Evolutionary conservation across 805 yeast species (phyloP).

Genomic region (Candida argentea): DNA sequence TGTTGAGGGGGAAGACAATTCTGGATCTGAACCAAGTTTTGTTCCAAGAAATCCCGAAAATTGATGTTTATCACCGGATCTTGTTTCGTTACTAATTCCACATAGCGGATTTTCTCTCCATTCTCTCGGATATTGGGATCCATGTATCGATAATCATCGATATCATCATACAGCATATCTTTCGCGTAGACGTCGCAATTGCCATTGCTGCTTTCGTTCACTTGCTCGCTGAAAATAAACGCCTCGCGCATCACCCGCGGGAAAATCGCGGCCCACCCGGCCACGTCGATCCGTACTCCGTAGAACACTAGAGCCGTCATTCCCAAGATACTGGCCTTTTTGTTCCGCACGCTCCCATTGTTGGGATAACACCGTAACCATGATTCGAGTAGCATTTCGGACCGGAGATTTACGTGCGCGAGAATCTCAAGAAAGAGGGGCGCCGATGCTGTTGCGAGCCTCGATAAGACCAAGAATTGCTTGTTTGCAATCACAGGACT

Average conservation of each 20-base stretch:
- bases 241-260: slow-evolving; percentile 20
- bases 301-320: slow-evolving; percentile 39
- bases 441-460: slow-evolving; percentile 25
- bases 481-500: slow-evolving; percentile 31
- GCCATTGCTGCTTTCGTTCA: slow-evolving; percentile 42
- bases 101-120: slow-evolving; percentile 33
- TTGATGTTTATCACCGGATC: slow-evolving; percentile 36
- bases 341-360: slow-evolving; percentile 65
- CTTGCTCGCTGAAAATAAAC: slow-evolving; percentile 56
- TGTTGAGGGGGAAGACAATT: slow-evolving; percentile 14
- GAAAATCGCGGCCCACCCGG: slow-evolving; percentile 12
- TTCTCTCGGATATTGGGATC: slow-evolving; percentile 32
- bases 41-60: slow-evolving; percentile 34
- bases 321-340: slow-evolving; percentile 60
- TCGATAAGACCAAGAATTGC: slow-evolving; percentile 25
- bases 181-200: slow-evolving; percentile 26
- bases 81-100: slow-evolving; percentile 15
- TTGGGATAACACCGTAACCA: slow-evolving; percentile 37
- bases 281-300: slow-evolving; percentile 10
- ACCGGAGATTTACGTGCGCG: slow-evolving; percentile 17
- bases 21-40: slow-evolving; percentile 17
- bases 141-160: slow-evolving; percentile 30
- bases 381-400: slow-evolving; percentile 12
- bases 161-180: slow-evolving; percentile 29
- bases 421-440: slow-evolving; percentile 24